phyloP scores from a whole-genome alignment of 805 yeast species.

The Cyberlindnera mississippiensis region DNA sequence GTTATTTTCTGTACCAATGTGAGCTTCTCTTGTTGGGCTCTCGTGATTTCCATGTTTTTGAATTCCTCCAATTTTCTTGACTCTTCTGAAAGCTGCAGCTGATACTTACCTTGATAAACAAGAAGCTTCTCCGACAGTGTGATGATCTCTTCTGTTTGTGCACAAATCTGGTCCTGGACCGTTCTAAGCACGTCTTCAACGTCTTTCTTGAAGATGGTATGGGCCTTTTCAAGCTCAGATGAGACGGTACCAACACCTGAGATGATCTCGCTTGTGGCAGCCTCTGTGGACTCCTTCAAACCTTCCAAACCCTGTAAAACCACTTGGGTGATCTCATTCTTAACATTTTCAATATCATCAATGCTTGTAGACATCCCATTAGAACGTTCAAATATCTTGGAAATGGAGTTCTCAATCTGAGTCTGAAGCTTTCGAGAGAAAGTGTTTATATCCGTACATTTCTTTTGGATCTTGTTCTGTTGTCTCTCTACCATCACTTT shows the following conservation, averaged over 20 bases:
- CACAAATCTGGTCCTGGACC: constrained; percentile 16
- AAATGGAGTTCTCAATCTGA: constrained; percentile 10
- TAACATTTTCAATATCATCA: constrained; percentile 15
- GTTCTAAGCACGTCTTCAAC: constrained; percentile 7
- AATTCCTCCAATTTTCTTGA: constrained; percentile 3
- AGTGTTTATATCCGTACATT: constrained; percentile 4
- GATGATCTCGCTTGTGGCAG: not conserved
- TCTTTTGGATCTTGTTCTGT: constrained; percentile 10
- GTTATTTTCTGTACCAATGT: constrained; percentile 13
- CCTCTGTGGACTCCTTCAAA: constrained; percentile 5
- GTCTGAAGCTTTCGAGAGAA: constrained; percentile 4
- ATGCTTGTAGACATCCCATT: constrained; percentile 7
- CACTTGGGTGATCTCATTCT: constrained; percentile 14
- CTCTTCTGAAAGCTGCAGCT: constrained; percentile 9
- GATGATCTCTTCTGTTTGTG: constrained; percentile 20
- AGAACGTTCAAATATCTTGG: constrained; percentile 1
- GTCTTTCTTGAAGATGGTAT: not conserved
- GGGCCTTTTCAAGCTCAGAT: not conserved
- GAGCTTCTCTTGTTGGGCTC: constrained; percentile 6
- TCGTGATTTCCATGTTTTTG: constrained; percentile 10
- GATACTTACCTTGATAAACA: constrained; percentile 16
- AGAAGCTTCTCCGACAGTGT: constrained; percentile 13
- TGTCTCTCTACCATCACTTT: constrained; percentile 15
- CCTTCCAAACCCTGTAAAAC: constrained; percentile 17
- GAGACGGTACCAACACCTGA: not conserved